Percentiles rank a stretch among this genome's conserved stretches.
Evolutionary conservation across 1,284 basidiomycete species (phyloP).

Genomic region (Wolfiporia cocos): DNA sequence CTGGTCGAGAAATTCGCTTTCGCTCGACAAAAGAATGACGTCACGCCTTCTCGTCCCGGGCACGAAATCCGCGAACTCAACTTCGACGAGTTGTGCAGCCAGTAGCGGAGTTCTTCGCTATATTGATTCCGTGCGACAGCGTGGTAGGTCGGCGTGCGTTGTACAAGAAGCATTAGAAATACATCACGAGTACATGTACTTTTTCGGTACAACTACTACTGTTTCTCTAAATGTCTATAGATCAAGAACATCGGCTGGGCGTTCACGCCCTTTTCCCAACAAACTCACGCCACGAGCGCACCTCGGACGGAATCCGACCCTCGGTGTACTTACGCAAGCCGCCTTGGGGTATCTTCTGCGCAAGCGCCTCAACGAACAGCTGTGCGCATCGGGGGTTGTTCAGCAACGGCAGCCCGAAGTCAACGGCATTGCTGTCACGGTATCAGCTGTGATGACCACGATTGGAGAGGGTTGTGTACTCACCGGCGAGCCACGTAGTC

Average conservation of each 20-base stretch:
- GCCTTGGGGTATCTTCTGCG: slow-evolving; percentile 82
- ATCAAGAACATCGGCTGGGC: too few relatives aligned
- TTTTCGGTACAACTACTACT: slow-evolving; percentile 2
- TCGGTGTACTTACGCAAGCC: slow-evolving; percentile 82
- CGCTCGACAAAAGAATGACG: slow-evolving; percentile 28
- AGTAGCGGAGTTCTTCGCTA: too few relatives aligned
- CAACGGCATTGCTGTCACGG: slow-evolving; percentile 72
- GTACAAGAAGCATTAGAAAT: slow-evolving; percentile 7
- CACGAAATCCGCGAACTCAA: slow-evolving; percentile 34
- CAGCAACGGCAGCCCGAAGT: slow-evolving; percentile 86
- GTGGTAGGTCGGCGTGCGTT: not conserved
- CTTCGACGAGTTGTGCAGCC: slow-evolving; percentile 40
- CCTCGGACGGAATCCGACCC: slow-evolving; percentile 90
- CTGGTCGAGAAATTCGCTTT: slow-evolving; percentile 52
- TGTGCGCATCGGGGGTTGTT: slow-evolving; percentile 90
- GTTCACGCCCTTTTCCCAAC: slow-evolving; percentile 67
- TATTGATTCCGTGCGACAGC: too few relatives aligned
- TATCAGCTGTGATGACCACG: slow-evolving; percentile 3
- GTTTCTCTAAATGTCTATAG: slow-evolving; percentile 1
- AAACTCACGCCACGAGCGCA: slow-evolving; percentile 88
- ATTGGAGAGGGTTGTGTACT: slow-evolving; percentile 18
- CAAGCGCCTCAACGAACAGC: slow-evolving; percentile 89
- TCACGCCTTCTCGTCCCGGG: slow-evolving; percentile 29
- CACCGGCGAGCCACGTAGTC: slow-evolving; percentile 93
- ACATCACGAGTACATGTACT: slow-evolving; percentile 5